Evolutionary conservation across 2,329 filamentous ascomycete species (phyloP).

Genomic region (Fusarium heterosporum): DNA sequence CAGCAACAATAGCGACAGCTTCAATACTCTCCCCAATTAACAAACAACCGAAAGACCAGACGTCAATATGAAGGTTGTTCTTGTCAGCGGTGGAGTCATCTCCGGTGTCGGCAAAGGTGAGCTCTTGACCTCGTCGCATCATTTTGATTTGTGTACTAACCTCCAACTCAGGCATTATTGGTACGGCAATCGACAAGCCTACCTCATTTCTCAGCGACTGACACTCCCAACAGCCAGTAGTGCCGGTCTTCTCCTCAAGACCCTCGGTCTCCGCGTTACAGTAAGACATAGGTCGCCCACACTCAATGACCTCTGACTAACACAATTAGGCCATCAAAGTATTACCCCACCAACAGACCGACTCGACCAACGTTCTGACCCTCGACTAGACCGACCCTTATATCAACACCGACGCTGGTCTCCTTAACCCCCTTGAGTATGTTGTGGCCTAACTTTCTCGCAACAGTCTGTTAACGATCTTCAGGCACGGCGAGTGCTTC

Average conservation of each 20-base stretch:
- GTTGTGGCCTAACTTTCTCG: conserved; percentile 6
- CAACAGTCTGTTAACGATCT: conserved; percentile 8
- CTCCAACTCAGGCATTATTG: conserved; percentile 24
- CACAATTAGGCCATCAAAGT: conserved; percentile 40
- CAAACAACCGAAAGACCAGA: conserved; percentile 1
- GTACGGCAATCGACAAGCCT: conserved; percentile 11
- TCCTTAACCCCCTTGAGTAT: conserved; percentile 50
- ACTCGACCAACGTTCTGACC: conserved; percentile 4
- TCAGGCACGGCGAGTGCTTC: conserved; percentile 87
- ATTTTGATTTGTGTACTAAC: conserved; percentile 20
- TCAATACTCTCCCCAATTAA: conserved; percentile 3
- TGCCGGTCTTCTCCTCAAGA: conserved; percentile 81
- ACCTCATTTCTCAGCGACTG: conserved; percentile 1
- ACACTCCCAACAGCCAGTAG: conserved; percentile 36
- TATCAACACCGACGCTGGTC: conserved; percentile 55
- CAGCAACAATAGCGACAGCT: conserved; percentile 17
- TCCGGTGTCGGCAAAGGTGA: conserved; percentile 38
- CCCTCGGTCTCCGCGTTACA: conserved; percentile 78
- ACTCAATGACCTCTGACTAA: conserved; percentile 5
- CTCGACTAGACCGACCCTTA: conserved; percentile 64
- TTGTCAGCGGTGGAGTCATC: conserved; percentile 40
- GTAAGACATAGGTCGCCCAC: conserved; percentile 12
- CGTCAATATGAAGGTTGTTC: conserved; percentile 36
- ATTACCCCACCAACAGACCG: conserved; percentile 3
- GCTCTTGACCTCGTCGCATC: conserved; percentile 2